Percentiles rank a stretch among this genome's conserved stretches.
Conservation (phyloP, 805 yeast species). For the Ogataea polymorpha region DNA sequence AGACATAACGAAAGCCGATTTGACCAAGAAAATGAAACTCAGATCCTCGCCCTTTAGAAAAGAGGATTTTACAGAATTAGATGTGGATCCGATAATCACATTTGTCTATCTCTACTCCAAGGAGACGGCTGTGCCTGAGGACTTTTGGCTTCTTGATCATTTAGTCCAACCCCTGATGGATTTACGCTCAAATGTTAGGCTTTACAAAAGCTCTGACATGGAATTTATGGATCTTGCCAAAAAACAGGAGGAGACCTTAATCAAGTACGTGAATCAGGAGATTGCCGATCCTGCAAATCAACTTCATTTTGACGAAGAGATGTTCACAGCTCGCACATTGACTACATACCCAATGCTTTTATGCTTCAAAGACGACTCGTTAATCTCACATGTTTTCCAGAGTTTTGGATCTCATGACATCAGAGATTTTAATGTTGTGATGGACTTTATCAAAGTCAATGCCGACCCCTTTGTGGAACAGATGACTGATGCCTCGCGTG, state of each 20-base stretch:
- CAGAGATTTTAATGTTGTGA: constrained; percentile 46
- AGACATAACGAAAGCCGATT: constrained; percentile 22
- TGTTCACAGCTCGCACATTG: constrained; percentile 48
- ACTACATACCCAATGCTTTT: constrained; percentile 62
- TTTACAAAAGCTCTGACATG: constrained; percentile 50
- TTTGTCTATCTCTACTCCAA: constrained; percentile 54
- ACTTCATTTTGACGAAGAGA: constrained; percentile 40
- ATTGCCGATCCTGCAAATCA: constrained; percentile 6
- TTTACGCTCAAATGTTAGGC: constrained; percentile 50
- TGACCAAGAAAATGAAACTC: constrained; percentile 25
- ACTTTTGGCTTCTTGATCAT: constrained; percentile 57
- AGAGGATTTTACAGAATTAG: constrained; percentile 28
- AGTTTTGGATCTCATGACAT: constrained; percentile 63
- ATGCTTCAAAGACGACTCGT: constrained; percentile 55
- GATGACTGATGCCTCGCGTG: constrained; percentile 39
- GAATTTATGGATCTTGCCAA: constrained; percentile 38
- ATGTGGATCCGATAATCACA: constrained; percentile 41
- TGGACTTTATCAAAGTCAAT: constrained; percentile 47
- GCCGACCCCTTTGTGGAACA: constrained; percentile 53
- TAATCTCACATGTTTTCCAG: constrained; percentile 51
- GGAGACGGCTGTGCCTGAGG: constrained; percentile 55
- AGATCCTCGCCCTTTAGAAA: constrained; percentile 6
- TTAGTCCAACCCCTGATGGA: constrained; percentile 58
- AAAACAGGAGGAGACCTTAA: constrained; percentile 39
- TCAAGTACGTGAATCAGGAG: constrained; percentile 44